Evolutionary conservation across 139 green algal species (phyloP).

Genomic region (Picochlorum sp.): DNA sequence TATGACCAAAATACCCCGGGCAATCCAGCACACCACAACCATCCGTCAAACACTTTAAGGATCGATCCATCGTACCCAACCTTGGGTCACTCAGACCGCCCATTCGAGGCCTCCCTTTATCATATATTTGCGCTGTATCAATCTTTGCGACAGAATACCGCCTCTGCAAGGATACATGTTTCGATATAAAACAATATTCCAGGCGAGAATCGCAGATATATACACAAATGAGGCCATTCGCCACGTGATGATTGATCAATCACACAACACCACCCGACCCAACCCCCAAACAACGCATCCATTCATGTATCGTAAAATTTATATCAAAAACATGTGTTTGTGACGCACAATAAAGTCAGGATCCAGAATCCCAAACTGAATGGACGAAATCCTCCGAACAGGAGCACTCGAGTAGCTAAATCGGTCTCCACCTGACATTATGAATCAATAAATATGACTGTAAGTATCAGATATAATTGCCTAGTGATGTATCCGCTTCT

Average conservation of each 20-base stretch:
- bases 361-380: slow-evolving; percentile 93
- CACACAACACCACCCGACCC: not conserved
- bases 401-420: slow-evolving; percentile 28
- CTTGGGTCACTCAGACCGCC: slow-evolving; percentile 84
- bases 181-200: not conserved
- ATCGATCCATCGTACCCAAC: slow-evolving; percentile 88
- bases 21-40: slow-evolving; percentile 67
- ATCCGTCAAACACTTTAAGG: slow-evolving; percentile 73
- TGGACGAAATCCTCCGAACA: slow-evolving; percentile 57
- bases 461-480: too few species aligned
- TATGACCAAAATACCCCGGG: slow-evolving; percentile 96
- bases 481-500: too few species aligned
- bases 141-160: slow-evolving; percentile 86
- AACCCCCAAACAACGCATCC: not conserved
- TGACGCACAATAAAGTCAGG: slow-evolving; percentile 92
- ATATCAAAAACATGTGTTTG: not conserved
- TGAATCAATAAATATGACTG: too few species aligned
- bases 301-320: not conserved
- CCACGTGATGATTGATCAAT: not conserved
- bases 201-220: not conserved
- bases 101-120: slow-evolving; percentile 76
- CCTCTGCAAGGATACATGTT: slow-evolving; percentile 40
- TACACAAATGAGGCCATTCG: not conserved
- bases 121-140: slow-evolving; percentile 74
- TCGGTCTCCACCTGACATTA: slow-evolving; percentile 10